A percentile compares a stretch with the other conserved stretches of the same genome.
Conservation (phyloP, 1,139 yeast species). For the Yamadazyma diospyri region DNA sequence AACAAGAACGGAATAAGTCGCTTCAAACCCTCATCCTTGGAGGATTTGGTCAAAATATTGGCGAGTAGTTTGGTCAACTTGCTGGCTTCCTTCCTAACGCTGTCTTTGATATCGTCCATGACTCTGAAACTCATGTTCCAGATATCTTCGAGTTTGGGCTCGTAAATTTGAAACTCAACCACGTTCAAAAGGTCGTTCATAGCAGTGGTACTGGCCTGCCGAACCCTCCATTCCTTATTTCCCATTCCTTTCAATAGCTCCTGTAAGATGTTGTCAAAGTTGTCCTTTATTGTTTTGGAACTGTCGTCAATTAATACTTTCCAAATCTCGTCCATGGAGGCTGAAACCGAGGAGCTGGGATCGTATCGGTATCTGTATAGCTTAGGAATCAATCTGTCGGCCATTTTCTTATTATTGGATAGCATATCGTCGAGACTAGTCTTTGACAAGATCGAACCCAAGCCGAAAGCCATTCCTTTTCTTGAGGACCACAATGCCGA, state of each 20-base stretch:
- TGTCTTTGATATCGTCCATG: conserved; percentile 92
- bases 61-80: conserved; percentile 68
- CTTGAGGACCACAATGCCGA: conserved; percentile 91
- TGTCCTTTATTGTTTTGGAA: conserved; percentile 47
- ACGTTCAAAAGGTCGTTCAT: conserved; percentile 67
- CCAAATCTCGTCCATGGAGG: conserved; percentile 91
- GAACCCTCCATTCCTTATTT: conserved; percentile 85
- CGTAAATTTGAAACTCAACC: conserved; percentile 52
- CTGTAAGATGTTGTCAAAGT: conserved; percentile 56
- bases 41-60: conserved; percentile 49
- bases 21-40: conserved; percentile 42
- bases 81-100: conserved; percentile 81
- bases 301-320: conserved; percentile 63
- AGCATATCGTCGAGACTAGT: conserved; percentile 67
- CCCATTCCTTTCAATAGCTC: conserved; percentile 74
- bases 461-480: conserved; percentile 91
- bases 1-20: conserved; percentile 74
- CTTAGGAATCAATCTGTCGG: conserved; percentile 71
- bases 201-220: conserved; percentile 85
- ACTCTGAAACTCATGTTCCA: conserved; percentile 89
- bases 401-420: conserved; percentile 48
- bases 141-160: conserved; percentile 55
- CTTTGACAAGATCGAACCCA: conserved; percentile 80
- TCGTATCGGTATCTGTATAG: conserved; percentile 82
- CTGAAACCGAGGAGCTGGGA: conserved; percentile 71